A percentile compares a stretch with the other conserved stretches of the same genome.
Conservation (phyloP, 495 filamentous ascomycete species). For the Copromyces sp. region DNA sequence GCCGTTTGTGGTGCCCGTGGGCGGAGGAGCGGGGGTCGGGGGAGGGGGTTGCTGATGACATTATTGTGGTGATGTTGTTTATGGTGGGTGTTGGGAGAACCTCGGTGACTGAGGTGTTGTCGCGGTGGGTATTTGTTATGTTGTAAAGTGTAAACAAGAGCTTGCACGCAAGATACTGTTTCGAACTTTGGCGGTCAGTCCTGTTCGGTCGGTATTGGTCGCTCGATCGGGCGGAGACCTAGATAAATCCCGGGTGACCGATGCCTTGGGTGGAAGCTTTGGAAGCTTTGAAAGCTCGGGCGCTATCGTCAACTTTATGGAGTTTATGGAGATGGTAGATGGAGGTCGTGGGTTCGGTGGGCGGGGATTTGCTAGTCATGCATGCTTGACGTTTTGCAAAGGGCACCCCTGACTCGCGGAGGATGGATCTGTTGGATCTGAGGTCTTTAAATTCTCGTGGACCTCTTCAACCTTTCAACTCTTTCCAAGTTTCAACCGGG, state of each 20-base stretch:
- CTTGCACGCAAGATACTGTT: too few species aligned
- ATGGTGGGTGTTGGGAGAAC: background rate
- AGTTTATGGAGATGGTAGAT: background rate
- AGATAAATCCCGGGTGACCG: background rate
- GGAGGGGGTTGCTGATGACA: conserved; percentile 8
- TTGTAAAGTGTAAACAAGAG: background rate
- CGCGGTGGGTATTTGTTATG: background rate
- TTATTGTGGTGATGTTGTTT: background rate
- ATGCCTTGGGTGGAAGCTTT: background rate
- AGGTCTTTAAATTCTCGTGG: background rate
- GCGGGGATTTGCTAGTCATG: background rate
- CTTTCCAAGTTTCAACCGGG: background rate
- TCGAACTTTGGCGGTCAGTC: background rate
- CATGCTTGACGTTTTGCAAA: background rate
- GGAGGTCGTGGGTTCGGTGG: background rate
- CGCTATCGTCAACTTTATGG: background rate
- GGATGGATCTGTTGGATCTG: background rate
- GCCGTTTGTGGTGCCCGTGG: conserved; percentile 32
- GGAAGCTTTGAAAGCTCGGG: background rate
- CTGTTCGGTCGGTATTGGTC: background rate
- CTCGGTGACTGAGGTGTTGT: background rate
- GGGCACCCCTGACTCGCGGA: background rate
- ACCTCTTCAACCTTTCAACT: background rate
- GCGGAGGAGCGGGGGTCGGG: conserved; percentile 7
- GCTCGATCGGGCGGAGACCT: background rate